These are phyloP conservation scores for Wickerhamomyces ciferrii DNA, from an alignment of 805 yeast genomes.

Conservation along the genomic window DNA sequence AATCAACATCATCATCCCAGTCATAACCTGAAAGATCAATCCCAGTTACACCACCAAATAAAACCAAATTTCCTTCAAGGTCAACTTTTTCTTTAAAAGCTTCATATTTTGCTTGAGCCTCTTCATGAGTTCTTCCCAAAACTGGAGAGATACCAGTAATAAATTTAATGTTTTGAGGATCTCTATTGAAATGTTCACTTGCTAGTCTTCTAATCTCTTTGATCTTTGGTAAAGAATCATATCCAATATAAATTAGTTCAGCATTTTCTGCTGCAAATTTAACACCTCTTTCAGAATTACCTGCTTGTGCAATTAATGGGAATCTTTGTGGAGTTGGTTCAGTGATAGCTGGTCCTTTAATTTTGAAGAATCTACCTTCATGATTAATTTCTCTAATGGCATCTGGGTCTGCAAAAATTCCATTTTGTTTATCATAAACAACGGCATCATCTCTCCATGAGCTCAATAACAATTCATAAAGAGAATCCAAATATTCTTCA, in stretches of 20 bases:
- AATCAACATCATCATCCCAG: slow-evolving; percentile 30
- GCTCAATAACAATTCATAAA: slow-evolving; percentile 29
- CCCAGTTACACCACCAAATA: slow-evolving; percentile 36
- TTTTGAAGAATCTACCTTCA: slow-evolving; percentile 32
- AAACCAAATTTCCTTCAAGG: slow-evolving; percentile 21
- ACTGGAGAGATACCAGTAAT: no score
- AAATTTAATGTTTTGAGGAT: slow-evolving; percentile 11
- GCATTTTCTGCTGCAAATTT: slow-evolving; percentile 39
- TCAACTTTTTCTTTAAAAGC: slow-evolving; percentile 18
- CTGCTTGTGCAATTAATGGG: slow-evolving; percentile 40
- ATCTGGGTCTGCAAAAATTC: slow-evolving; percentile 27
- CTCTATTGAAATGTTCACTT: slow-evolving; percentile 26
- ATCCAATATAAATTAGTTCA: slow-evolving; percentile 34
- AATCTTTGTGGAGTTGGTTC: slow-evolving; percentile 39
- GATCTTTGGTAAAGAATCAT: slow-evolving; percentile 24
- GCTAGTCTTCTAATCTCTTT: slow-evolving; percentile 28
- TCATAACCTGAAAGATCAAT: slow-evolving; percentile 29
- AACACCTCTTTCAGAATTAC: slow-evolving; percentile 34
- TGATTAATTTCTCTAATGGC: slow-evolving; percentile 32
- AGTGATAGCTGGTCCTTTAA: slow-evolving; percentile 37
- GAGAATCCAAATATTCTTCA: slow-evolving; percentile 32
- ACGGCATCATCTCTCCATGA: slow-evolving; percentile 33
- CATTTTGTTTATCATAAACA: slow-evolving; percentile 12
- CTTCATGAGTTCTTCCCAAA: no score
- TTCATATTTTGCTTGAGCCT: slow-evolving; percentile 29